Evolutionary conservation across 116 monocot species (phyloP).

Genomic region (Cymodocea nodosa): DNA sequence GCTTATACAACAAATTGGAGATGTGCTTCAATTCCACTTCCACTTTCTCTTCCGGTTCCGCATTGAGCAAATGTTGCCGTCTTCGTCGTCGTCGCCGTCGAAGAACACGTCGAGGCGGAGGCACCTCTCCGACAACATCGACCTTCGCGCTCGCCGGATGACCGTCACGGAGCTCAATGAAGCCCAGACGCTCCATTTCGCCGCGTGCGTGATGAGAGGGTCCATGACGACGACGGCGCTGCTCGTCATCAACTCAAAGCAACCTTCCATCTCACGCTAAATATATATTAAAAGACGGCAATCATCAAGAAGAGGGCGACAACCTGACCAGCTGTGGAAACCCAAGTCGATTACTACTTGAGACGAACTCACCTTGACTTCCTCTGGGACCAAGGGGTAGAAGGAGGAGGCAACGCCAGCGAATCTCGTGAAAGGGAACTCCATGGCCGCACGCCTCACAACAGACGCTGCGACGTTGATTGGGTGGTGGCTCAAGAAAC

Average conservation of each 20-base stretch:
- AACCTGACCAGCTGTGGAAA: not conserved
- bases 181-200: not conserved
- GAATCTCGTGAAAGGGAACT: conserved; percentile 1
- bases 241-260: conserved; percentile 12
- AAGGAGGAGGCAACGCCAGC: too few relatives aligned
- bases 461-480: conserved; percentile 11
- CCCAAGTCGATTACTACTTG: not conserved
- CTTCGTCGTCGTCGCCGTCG: not conserved
- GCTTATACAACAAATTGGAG: too few relatives aligned
- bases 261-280: not conserved
- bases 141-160: conserved; percentile 3
- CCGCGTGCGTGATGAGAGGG: not conserved
- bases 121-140: not conserved
- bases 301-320: not conserved
- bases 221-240: not conserved
- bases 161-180: conserved; percentile 22
- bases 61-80: not conserved
- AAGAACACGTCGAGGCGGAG: conserved; percentile 4
- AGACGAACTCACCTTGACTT: too few relatives aligned
- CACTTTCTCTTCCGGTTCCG: not conserved
- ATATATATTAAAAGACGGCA: too few relatives aligned
- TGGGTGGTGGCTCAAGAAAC: conserved; percentile 13
- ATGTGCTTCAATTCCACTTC: too few relatives aligned
- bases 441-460: not conserved
- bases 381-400: too few relatives aligned